phyloP scores from a whole-genome alignment of 495 filamentous ascomycete species.

The Stereocaulon alpinum region DNA sequence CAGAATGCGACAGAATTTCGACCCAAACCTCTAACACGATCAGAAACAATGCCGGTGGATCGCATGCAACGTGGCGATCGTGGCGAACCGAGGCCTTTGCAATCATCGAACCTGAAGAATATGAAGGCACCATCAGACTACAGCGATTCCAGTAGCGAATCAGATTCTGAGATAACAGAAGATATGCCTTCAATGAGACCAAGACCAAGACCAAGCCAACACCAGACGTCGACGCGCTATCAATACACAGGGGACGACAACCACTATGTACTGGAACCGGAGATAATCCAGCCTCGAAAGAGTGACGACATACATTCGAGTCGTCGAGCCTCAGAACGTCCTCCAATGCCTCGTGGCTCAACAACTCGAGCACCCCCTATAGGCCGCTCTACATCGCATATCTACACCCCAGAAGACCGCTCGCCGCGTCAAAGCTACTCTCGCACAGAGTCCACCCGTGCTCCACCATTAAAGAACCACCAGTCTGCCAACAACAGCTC shows the following conservation, averaged over 20 bases:
- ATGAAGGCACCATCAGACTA: conserved; percentile 20
- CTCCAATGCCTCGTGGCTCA: conserved; percentile 1
- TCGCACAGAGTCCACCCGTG: conserved; percentile 13
- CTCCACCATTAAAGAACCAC: conserved; percentile 13
- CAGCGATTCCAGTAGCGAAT: conserved; percentile 25
- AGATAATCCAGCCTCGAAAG: conserved; percentile 9
- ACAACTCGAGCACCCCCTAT: conserved; percentile 12
- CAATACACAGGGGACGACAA: background rate
- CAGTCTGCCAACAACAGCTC: conserved; percentile 3
- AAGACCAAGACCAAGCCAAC: conserved; percentile 11
- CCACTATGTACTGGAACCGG: conserved; percentile 29
- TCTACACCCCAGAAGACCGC: conserved; percentile 10
- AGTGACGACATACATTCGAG: background rate
- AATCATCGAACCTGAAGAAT: conserved; percentile 21
- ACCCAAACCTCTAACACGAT: conserved; percentile 23
- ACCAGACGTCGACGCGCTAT: conserved; percentile 6
- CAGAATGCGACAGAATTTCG: conserved; percentile 8
- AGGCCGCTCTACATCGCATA: conserved; percentile 11
- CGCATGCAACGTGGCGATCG: conserved; percentile 15
- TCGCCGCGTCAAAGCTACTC: conserved; percentile 5
- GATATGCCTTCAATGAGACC: conserved; percentile 10
- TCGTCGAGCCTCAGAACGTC: conserved; percentile 17
- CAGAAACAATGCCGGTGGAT: conserved; percentile 29
- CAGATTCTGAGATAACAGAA: conserved; percentile 20
- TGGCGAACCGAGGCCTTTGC: conserved; percentile 10